These are phyloP conservation scores for Chamaecrista fasciculata DNA, from an alignment of 306 rosid genomes.

Conservation along the genomic window DNA sequence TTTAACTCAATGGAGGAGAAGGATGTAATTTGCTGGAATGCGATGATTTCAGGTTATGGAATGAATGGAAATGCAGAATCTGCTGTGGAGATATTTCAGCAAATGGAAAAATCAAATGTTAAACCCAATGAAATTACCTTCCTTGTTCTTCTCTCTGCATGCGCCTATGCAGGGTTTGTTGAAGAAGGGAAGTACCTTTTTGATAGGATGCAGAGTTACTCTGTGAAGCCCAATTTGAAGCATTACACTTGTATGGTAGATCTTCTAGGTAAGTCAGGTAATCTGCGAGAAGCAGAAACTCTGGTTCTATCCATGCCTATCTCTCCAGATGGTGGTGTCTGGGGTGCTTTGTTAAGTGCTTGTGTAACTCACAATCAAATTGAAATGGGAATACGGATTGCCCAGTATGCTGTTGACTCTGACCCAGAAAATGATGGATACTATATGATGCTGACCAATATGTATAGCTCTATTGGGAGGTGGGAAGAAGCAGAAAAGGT, in stretches of 20 bases:
- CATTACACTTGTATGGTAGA: slow-evolving; percentile 88
- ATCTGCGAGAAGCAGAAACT: slow-evolving; percentile 67
- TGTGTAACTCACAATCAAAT: slow-evolving; percentile 61
- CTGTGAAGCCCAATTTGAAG: slow-evolving; percentile 57
- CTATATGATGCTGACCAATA: slow-evolving; percentile 56
- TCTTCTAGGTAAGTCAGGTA: slow-evolving; percentile 73
- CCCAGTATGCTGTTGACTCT: slow-evolving; percentile 53
- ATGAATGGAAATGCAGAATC: slow-evolving; percentile 62
- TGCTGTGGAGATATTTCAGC: slow-evolving; percentile 53
- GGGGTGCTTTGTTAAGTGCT: slow-evolving; percentile 78
- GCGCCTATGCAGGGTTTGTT: slow-evolving; percentile 63
- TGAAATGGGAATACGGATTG: slow-evolving; percentile 67
- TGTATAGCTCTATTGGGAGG: slow-evolving; percentile 65
- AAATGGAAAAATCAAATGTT: slow-evolving; percentile 60
- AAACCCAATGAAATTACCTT: slow-evolving; percentile 66
- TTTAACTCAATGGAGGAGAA: slow-evolving; percentile 57
- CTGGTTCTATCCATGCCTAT: slow-evolving; percentile 75
- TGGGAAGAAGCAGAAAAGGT: slow-evolving; percentile 79
- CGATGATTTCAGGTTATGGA: slow-evolving; percentile 72
- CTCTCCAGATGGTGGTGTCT: slow-evolving; percentile 65
- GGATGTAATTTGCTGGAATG: slow-evolving; percentile 73
- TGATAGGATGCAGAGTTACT: slow-evolving; percentile 47
- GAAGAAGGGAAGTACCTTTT: slow-evolving; percentile 66
- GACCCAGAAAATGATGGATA: slow-evolving; percentile 82
- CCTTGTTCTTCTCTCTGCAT: slow-evolving; percentile 76